Evolutionary conservation across 2,329 filamentous ascomycete species (phyloP).

Genomic region (Fusarium foetens): DNA sequence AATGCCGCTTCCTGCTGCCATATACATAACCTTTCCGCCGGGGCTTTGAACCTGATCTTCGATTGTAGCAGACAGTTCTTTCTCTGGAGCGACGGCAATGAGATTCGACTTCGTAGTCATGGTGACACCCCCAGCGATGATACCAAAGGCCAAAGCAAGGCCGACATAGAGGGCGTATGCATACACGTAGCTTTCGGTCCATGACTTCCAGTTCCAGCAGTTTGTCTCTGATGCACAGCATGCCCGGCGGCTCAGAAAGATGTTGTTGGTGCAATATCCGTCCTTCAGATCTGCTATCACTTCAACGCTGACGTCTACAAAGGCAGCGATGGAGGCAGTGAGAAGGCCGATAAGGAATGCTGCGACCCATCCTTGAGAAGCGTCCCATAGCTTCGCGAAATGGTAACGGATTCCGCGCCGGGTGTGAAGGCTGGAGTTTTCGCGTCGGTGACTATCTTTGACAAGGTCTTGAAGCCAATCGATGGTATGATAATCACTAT

Average conservation of each 20-base stretch:
- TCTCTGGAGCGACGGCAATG: background rate
- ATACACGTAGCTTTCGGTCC: slow-evolving; percentile 9
- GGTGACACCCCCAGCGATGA: slow-evolving; percentile 14
- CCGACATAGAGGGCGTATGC: slow-evolving; percentile 21
- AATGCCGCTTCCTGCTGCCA: slow-evolving; percentile 33
- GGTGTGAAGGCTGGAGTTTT: rapidly evolving
- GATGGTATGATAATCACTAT: slow-evolving; percentile 71
- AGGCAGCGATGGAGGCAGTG: slow-evolving; percentile 8
- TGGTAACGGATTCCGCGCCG: slow-evolving; percentile 1
- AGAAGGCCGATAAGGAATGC: slow-evolving; percentile 26
- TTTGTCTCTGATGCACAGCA: background rate
- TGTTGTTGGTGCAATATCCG: slow-evolving; percentile 17
- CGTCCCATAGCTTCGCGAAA: background rate
- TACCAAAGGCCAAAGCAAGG: slow-evolving; percentile 14
- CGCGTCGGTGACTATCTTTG: background rate
- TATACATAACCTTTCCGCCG: slow-evolving; percentile 22
- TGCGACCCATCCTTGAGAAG: slow-evolving; percentile 22
- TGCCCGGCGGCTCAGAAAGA: slow-evolving; percentile 3
- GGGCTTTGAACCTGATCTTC: rapidly evolving
- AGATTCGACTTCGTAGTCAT: slow-evolving; percentile 26
- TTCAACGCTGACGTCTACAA: slow-evolving; percentile 30
- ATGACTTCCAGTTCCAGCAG: slow-evolving; percentile 3
- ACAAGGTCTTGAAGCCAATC: slow-evolving; percentile 71
- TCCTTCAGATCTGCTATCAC: slow-evolving; percentile 27
- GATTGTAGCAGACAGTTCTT: background rate